These are phyloP conservation scores for Nakaseomyces nivariensis DNA, from an alignment of 1,139 yeast species.

Conservation along the genomic window DNA sequence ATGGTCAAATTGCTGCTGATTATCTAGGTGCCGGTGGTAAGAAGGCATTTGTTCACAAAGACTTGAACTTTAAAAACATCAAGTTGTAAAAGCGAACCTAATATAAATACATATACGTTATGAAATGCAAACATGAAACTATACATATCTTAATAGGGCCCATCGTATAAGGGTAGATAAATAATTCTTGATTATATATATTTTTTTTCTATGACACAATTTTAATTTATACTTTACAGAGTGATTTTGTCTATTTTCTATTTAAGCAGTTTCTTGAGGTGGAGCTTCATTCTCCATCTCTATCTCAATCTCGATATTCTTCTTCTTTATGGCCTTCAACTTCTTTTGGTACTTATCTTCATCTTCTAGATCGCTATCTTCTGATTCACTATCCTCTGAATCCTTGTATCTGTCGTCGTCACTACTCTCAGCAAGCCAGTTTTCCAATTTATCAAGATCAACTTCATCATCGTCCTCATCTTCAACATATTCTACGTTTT, in stretches of 20 bases:
- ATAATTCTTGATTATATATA: not conserved
- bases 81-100: conserved; percentile 8
- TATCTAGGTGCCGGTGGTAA: conserved; percentile 89
- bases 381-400: conserved; percentile 22
- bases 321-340: conserved; percentile 35
- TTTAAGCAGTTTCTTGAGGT: conserved; percentile 8
- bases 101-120: too few relatives aligned
- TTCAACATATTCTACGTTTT: conserved; percentile 76
- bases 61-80: conserved; percentile 34
- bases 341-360: conserved; percentile 35
- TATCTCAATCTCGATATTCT: conserved; percentile 72
- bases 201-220: too few relatives aligned
- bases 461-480: conserved; percentile 85
- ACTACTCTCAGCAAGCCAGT: conserved; percentile 62
- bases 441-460: conserved; percentile 84
- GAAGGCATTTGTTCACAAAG: conserved; percentile 67
- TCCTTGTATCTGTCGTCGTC: conserved; percentile 30
- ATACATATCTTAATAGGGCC: too few relatives aligned
- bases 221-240: too few relatives aligned
- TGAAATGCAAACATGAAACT: too few relatives aligned
- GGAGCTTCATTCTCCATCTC: conserved; percentile 41
- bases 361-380: conserved; percentile 31
- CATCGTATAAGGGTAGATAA: not conserved
- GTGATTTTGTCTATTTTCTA: too few relatives aligned
- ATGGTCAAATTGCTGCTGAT: conserved; percentile 86